Conservation (phyloP, 1,284 basidiomycete genomes). For the Mycosarcoma mackinlayi region DNA sequence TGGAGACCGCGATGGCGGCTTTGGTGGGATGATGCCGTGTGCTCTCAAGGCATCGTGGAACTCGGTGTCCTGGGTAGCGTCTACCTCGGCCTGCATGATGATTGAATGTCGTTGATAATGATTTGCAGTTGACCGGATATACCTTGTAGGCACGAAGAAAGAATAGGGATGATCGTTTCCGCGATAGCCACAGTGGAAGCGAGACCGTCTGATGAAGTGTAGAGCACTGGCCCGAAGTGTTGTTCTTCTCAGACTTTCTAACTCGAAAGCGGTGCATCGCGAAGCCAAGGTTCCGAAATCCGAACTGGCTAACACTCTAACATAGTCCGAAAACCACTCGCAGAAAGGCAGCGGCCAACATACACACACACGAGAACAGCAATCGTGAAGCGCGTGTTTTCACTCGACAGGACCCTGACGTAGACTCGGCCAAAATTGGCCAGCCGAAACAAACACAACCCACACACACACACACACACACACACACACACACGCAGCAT, state of each 20-base stretch:
- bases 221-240: background rate
- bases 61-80: conserved; percentile 62
- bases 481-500: conserved; percentile 8
- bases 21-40: conserved; percentile 65
- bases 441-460: conserved; percentile 14
- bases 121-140: too few relatives aligned
- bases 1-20: conserved; percentile 63
- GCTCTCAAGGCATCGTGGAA: conserved; percentile 66
- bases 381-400: background rate
- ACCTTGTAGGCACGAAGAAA: too few relatives aligned
- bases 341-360: conserved; percentile 11
- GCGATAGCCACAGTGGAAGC: too few relatives aligned
- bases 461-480: conserved; percentile 15
- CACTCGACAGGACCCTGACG: conserved; percentile 14
- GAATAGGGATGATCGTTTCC: too few relatives aligned
- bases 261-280: conserved; percentile 9
- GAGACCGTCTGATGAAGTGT: background rate
- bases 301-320: background rate
- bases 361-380: too few relatives aligned
- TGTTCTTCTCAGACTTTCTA: conserved; percentile 22
- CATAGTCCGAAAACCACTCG: background rate
- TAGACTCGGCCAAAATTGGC: background rate
- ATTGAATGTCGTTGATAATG: too few relatives aligned
- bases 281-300: too few relatives aligned
- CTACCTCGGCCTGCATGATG: conserved; percentile 55